Percentiles rank a stretch among this genome's conserved stretches.
Evolutionary conservation across 768 basidiomycete species (phyloP).

Genomic region (Trametes elegans): DNA sequence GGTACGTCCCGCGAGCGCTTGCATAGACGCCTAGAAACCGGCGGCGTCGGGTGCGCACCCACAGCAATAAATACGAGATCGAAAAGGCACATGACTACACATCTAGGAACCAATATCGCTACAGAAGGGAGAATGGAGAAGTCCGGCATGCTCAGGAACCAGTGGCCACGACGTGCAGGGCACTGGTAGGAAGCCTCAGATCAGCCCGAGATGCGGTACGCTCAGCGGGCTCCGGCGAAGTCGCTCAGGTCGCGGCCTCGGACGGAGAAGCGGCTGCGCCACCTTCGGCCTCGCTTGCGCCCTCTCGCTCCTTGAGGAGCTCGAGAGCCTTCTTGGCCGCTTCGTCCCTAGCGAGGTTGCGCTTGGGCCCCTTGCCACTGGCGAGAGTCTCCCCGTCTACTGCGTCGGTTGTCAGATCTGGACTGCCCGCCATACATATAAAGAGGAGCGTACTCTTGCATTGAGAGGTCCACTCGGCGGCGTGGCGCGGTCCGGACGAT

Average conservation of each 20-base stretch:
- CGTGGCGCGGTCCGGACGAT: constrained; percentile 41
- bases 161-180: background rate
- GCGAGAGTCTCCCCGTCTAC: constrained; percentile 52
- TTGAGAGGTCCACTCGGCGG: constrained; percentile 50
- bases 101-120: constrained; percentile 7
- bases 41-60: background rate
- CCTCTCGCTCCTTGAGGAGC: background rate
- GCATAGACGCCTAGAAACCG: too few relatives aligned
- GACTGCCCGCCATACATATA: background rate
- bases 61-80: constrained; percentile 4
- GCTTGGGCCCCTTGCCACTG: constrained; percentile 47
- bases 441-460: constrained; percentile 51
- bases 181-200: background rate
- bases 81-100: background rate
- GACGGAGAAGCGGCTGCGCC: background rate
- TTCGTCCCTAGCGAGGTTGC: constrained; percentile 35
- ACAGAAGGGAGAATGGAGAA: background rate
- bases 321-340: constrained; percentile 18
- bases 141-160: background rate
- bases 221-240: background rate
- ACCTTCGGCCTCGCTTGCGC: background rate
- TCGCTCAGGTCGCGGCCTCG: constrained; percentile 1
- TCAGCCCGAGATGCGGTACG: background rate
- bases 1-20: too few relatives aligned
- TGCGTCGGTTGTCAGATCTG: constrained; percentile 26